Evolutionary conservation across 2,329 filamentous ascomycete species (phyloP), one percentile per base, ranked within the genome.

Genomic region (Lachnellula occidentalis): DNA sequence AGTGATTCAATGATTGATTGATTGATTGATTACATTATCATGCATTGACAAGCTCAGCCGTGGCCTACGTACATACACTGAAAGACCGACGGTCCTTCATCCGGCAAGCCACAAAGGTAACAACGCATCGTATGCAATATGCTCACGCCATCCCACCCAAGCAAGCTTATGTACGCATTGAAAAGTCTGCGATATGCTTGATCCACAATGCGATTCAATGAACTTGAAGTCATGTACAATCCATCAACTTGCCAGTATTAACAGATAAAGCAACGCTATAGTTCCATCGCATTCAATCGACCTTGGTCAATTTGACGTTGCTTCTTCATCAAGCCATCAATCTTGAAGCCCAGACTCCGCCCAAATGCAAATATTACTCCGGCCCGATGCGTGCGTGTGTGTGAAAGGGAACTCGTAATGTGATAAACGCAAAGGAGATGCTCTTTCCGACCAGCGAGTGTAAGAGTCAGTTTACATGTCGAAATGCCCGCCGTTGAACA

Each of bases 401-500:
- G 41, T 43, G 48, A 53, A 60, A 57, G 34, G 54, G 55, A 57
- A 60, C 49, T 59, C 54, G 51, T 58, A 51, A 56, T 22, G 45
- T 45, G 41, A 21, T 43, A 53, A 56, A 61, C 54, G 42, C 15
- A 52, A 60, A 27, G 56, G 50, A 34, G 15, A 37, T 41, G 19
- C 19, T 43, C 34, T 53, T 49, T 50, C 46, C 45, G 48, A 47
- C 19, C 31, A 46, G 50, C 34, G 52, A 56, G 48, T 48, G 54
- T 53, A 36, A 43, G 54, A 53, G 46, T 41, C 50, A 55, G 63
- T 63, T 78, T 75, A 86, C 71, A 82, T 76, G 67, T 87, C 82
- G 70, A 87, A 86, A 55, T 84, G 78, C 48, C 78, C 76, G 54
- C 76, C 76, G 60, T 78, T 80, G 64, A 87, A 81, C 75, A 85